These are phyloP conservation scores for Yarrowia sp. DNA, from an alignment of 805 yeast genomes.

Conservation along the genomic window DNA sequence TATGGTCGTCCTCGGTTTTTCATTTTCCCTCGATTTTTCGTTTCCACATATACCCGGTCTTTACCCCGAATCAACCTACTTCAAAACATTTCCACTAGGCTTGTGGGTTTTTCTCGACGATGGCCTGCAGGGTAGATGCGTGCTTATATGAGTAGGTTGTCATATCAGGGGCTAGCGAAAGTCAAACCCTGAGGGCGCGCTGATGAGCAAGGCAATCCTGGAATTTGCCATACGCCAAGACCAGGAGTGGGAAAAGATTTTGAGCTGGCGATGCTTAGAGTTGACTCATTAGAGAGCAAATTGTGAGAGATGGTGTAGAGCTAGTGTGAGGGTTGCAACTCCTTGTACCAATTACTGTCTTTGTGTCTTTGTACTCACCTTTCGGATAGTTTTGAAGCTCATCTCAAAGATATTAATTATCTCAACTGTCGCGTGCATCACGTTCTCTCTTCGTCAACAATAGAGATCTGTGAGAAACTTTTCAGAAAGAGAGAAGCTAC, in stretches of 20 bases:
- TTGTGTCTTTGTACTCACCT: no score
- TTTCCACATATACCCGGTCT: not conserved
- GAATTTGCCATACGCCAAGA: slow-evolving; percentile 10
- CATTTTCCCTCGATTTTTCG: not conserved
- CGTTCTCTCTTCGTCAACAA: no score
- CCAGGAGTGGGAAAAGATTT: not conserved
- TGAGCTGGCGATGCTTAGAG: not conserved
- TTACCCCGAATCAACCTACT: not conserved
- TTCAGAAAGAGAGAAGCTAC: not conserved
- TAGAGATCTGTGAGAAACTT: not conserved
- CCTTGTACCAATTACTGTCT: no score
- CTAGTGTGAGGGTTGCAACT: no score
- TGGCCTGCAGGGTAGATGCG: slow-evolving; percentile 4
- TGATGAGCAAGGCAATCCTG: slow-evolving; percentile 9
- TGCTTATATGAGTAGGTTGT: not conserved
- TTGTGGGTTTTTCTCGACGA: slow-evolving; percentile 1
- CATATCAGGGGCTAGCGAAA: slow-evolving; percentile 18
- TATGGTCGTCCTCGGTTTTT: not conserved
- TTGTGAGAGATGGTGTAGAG: not conserved
- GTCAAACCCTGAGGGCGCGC: not conserved
- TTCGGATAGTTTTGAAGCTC: no score
- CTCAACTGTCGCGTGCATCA: no score
- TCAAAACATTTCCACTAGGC: slow-evolving; percentile 15
- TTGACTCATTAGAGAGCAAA: not conserved
- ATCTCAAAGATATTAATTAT: no score